A percentile compares a stretch with the other conserved stretches of the same genome.
These are phyloP conservation scores for Ophiostoma tasmaniense DNA, from an alignment of 2,329 filamentous ascomycete species.

Conservation along the genomic window DNA sequence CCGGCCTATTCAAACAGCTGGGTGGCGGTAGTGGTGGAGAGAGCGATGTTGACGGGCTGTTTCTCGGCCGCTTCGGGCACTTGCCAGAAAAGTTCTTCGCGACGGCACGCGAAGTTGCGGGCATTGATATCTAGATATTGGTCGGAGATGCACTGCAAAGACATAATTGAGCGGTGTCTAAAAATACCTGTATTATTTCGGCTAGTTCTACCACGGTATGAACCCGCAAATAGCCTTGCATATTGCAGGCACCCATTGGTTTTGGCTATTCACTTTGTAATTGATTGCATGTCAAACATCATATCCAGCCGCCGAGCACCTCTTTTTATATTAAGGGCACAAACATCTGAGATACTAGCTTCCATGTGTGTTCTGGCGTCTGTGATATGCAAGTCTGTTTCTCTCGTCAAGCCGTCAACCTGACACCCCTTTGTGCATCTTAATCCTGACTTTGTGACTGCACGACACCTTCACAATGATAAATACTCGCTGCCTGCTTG, in stretches of 20 bases:
- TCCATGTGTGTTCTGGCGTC: not conserved
- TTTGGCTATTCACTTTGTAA: not conserved
- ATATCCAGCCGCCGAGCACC: not conserved
- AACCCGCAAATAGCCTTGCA: not conserved
- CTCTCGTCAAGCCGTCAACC: not conserved
- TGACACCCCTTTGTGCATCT: not conserved
- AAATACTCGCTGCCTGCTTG: not conserved
- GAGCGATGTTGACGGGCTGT: slow-evolving; percentile 60
- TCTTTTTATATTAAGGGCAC: not conserved
- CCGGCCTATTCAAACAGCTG: slow-evolving; percentile 62
- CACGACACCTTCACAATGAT: not conserved
- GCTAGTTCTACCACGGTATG: not conserved
- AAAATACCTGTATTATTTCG: not conserved
- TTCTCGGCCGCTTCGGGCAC: slow-evolving; percentile 74
- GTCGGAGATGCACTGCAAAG: too few relatives aligned
- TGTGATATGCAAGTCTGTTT: not conserved
- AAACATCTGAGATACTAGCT: not conserved
- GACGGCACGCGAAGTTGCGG: slow-evolving; percentile 63
- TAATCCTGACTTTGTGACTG: not conserved
- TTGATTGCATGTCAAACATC: not conserved
- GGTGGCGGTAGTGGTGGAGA: slow-evolving; percentile 39
- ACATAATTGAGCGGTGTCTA: too few relatives aligned
- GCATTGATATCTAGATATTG: slow-evolving; percentile 33
- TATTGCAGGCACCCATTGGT: not conserved
- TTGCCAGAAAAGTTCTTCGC: slow-evolving; percentile 61